A percentile compares a stretch with the other conserved stretches of the same genome.
Evolutionary conservation across 345 rosid species (phyloP).

Genomic region (Sapria himalayana): DNA sequence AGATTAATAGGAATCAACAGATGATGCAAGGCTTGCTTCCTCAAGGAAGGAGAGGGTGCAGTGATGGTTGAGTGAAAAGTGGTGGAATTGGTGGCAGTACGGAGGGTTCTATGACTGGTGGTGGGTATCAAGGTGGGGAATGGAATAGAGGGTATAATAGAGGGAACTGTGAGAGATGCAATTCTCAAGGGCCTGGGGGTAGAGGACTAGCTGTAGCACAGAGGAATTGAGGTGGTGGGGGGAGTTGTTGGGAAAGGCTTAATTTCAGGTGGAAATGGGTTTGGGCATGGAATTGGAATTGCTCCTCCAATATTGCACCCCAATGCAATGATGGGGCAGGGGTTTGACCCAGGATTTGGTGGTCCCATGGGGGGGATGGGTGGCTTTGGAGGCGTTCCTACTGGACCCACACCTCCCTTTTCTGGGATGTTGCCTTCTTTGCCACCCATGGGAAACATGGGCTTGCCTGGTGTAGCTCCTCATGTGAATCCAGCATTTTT

Average conservation of each 20-base stretch:
- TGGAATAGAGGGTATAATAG: conserved; percentile 38
- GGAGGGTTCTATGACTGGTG: conserved; percentile 24
- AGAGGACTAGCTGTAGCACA: conserved; percentile 54
- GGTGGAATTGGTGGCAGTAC: conserved; percentile 21
- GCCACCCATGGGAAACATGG: conserved; percentile 43
- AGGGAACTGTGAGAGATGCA: conserved; percentile 59
- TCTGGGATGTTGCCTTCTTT: conserved; percentile 40
- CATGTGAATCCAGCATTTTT: conserved; percentile 79
- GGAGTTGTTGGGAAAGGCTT: conserved; percentile 48
- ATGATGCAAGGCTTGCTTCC: conserved; percentile 18
- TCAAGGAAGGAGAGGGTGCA: conserved; percentile 34
- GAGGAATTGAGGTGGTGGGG: conserved; percentile 46
- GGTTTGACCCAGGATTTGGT: conserved; percentile 70
- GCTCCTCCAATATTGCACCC: conserved; percentile 54
- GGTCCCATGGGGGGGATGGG: conserved; percentile 72
- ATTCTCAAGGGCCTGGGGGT: conserved; percentile 44
- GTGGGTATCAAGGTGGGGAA: conserved; percentile 62
- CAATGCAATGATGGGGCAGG: conserved; percentile 58
- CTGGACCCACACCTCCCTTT: conserved; percentile 49
- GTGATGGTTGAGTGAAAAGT: conserved; percentile 26
- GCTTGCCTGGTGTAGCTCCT: conserved; percentile 71
- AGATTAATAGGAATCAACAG: conserved; percentile 38
- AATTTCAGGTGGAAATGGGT: conserved; percentile 55
- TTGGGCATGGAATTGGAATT: conserved; percentile 45
- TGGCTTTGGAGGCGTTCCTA: conserved; percentile 53